Conservation (phyloP, 805 yeast species). For the Scheffersomyces ergatensis region DNA sequence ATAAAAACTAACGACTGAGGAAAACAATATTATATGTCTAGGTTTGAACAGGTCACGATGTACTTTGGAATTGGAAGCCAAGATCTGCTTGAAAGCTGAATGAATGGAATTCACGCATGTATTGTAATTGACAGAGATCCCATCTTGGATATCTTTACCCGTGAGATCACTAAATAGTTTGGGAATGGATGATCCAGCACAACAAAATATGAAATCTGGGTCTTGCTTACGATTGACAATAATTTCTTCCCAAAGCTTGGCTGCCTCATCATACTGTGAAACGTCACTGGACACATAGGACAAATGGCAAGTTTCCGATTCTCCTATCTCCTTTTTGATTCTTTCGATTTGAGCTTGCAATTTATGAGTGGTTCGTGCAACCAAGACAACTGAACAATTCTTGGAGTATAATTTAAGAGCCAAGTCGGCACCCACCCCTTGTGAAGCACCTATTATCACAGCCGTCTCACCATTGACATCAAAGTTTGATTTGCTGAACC, state of each 20-base stretch:
- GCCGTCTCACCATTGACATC: conserved; percentile 51
- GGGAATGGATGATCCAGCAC: conserved; percentile 87
- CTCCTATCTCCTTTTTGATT: conserved; percentile 30
- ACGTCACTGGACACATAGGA: conserved; percentile 62
- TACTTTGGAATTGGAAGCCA: conserved; percentile 6
- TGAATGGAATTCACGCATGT: conserved; percentile 75
- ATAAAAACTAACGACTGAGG: conserved; percentile 79
- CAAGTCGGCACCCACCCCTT: conserved; percentile 84
- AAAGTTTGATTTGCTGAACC: conserved; percentile 21
- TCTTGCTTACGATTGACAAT: conserved; percentile 19
- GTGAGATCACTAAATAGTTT: conserved; percentile 71
- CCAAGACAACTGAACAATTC: conserved; percentile 67
- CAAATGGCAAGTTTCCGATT: conserved; percentile 19
- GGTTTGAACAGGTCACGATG: conserved; percentile 29
- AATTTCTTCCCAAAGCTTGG: conserved; percentile 38
- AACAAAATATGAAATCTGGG: conserved; percentile 77
- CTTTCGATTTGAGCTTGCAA: conserved; percentile 47
- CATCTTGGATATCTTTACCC: conserved; percentile 53
- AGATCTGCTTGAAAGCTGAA: conserved; percentile 47
- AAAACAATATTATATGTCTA: conserved; percentile 54
- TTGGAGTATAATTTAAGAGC: conserved; percentile 54
- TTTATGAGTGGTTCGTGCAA: conserved; percentile 72
- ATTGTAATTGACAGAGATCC: conserved; percentile 67
- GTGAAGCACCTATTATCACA: conserved; percentile 90
- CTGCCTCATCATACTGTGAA: conserved; percentile 51